Evolutionary conservation across 2,329 filamentous ascomycete genomes (phyloP).

Genomic region (Diaporthe amygdali): DNA sequence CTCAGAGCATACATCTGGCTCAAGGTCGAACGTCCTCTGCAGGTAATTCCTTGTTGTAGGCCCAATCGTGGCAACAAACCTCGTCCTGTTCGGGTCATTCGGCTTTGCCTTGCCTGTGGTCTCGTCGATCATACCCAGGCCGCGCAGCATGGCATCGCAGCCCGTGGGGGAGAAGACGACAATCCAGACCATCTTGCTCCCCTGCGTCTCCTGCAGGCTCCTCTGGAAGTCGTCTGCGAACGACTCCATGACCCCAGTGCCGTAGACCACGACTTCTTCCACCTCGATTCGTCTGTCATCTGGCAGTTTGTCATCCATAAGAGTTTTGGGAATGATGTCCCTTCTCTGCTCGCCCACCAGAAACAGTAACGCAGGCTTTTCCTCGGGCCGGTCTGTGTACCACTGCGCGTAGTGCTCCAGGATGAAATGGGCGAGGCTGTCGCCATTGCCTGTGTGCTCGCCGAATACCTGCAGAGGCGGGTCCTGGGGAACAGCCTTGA

Average conservation of each 20-base stretch:
- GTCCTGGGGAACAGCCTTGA: conserved; percentile 59
- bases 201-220: conserved; percentile 51
- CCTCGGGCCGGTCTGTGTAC: conserved; percentile 48
- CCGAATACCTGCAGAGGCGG: conserved; percentile 72
- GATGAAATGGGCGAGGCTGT: conserved; percentile 79
- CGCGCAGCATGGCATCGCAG: conserved; percentile 64
- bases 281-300: conserved; percentile 64
- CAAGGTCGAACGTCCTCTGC: conserved; percentile 64
- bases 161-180: conserved; percentile 76
- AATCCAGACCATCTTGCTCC: conserved; percentile 64
- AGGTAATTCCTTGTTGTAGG: conserved; percentile 88
- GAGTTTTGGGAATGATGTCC: conserved; percentile 85
- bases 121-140: conserved; percentile 56
- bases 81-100: conserved; percentile 44
- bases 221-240: conserved; percentile 72
- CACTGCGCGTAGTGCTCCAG: conserved; percentile 73
- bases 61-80: conserved; percentile 85
- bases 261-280: conserved; percentile 84
- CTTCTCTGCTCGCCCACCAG: conserved; percentile 88
- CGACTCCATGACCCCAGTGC: conserved; percentile 80
- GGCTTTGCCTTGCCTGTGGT: conserved; percentile 44
- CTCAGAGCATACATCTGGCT: conserved; percentile 80
- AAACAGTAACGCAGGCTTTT: conserved; percentile 76
- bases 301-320: conserved; percentile 65
- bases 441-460: conserved; percentile 83